These are phyloP conservation scores for Quercus aquifolioides DNA, from an alignment of 306 rosid species.

Conservation along the genomic window DNA sequence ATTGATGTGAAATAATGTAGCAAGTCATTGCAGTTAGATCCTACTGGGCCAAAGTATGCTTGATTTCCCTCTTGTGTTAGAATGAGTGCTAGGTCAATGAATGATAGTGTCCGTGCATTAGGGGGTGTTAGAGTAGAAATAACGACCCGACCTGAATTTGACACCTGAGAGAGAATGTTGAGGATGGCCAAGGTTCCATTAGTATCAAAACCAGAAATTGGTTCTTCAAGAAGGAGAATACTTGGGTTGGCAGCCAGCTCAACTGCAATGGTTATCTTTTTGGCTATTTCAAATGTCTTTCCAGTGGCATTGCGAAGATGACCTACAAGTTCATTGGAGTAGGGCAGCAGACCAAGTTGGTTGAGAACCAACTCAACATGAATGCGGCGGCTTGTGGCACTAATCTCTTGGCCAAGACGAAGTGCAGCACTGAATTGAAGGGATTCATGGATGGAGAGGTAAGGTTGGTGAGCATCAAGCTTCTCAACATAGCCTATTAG, in stretches of 20 bases:
- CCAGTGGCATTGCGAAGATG: background rate
- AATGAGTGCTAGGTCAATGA: background rate
- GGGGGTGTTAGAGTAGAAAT: conserved; percentile 8
- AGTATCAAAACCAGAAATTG: background rate
- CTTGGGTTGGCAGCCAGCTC: conserved; percentile 12
- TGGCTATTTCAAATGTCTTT: conserved; percentile 1
- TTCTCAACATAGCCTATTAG: conserved; percentile 7
- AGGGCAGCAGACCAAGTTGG: conserved; percentile 11
- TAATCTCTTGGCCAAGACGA: background rate
- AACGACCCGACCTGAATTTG: background rate
- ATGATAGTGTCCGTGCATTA: background rate
- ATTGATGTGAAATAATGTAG: background rate
- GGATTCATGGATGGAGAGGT: conserved; percentile 6
- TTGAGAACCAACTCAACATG: conserved; percentile 3
- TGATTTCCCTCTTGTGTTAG: background rate
- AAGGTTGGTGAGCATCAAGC: conserved; percentile 13
- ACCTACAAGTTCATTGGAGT: conserved; percentile 5
- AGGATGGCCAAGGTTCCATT: background rate
- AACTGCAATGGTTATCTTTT: conserved; percentile 8
- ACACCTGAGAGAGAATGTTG: background rate
- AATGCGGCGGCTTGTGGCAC: background rate
- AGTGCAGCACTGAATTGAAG: conserved; percentile 8
- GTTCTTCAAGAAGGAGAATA: conserved; percentile 12
- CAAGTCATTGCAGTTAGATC: conserved; percentile 1
- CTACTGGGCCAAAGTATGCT: conserved; percentile 10